Evolutionary conservation across 768 basidiomycete genomes (phyloP), one percentile per base, ranked within the genome.

Genomic region (Termitomyces sp.): DNA sequence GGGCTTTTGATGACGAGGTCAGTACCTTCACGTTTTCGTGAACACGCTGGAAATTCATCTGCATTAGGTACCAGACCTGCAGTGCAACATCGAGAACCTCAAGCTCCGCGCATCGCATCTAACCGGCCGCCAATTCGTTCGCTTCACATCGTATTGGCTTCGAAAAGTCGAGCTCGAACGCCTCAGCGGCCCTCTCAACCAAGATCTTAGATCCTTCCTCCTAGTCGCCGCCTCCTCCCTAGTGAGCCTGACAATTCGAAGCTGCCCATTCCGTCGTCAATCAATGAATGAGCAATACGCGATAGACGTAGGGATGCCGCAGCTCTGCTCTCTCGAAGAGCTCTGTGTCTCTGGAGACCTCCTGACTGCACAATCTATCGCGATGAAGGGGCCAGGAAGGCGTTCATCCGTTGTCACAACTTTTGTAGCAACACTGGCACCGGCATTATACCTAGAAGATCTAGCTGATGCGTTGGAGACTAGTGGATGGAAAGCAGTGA

Each of bases 111-210:
- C 44, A 46, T 59, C 58, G 8, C 42, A 54, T 28, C 51, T 54
- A 16, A 59, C 59, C 22, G 59, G 59, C 24, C 53, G 59, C 36
- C 53, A 55, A 35, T 55, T 60, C 13, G 28, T 60, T 40, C 54
- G 59, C 11, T 60, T 60, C 39, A 32, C 54, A 20, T 60, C 59
- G 7, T 16, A 20, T 48, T 45, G 18, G 15, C 53, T 60, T 32
- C 44, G 38, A n/a, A 55, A 45, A 22, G 54, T 60, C 0, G 59
- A 60, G 15, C 46, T 60, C 8, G 46, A 55, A 39, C 46, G 59
- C 12, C 24, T 60, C 12, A 55, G 42, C 18, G 59, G 59, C 11
- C 59, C 59, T n/a, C 32, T 46, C 15, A 55, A 60, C 13, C 46
- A 35, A 40, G 59, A 60, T 32, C 59, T 60, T 5, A 28, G 38